Conservation (phyloP, 176 grass and related monocot species). For the Zea luxurians region DNA sequence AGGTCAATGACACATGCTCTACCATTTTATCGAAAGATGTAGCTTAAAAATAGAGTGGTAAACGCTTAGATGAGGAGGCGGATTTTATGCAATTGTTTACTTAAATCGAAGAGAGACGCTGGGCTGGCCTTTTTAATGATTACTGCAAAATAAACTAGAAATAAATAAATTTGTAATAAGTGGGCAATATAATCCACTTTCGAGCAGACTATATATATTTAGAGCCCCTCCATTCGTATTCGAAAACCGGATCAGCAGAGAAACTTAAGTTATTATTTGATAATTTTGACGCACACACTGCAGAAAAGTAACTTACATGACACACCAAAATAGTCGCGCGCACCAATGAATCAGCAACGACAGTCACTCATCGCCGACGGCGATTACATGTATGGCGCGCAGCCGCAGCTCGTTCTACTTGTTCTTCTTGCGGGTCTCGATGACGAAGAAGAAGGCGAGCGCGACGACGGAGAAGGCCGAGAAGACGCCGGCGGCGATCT, state of each 20-base stretch:
- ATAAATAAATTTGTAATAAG: too few relatives aligned
- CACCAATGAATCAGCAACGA: not conserved
- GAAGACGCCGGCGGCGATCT: constrained; percentile 79
- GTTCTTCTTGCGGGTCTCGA: constrained; percentile 78
- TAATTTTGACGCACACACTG: constrained; percentile 5
- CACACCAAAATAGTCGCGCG: constrained; percentile 6
- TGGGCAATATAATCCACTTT: too few relatives aligned
- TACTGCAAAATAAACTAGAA: too few relatives aligned
- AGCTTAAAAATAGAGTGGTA: not conserved
- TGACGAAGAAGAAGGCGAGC: constrained; percentile 74
- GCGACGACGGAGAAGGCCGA: constrained; percentile 67
- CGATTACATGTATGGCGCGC: not conserved
- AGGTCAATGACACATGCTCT: not conserved
- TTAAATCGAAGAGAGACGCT: too few relatives aligned
- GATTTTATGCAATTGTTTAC: not conserved
- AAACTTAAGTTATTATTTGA: constrained; percentile 13
- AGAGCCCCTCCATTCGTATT: not conserved
- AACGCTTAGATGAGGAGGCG: not conserved
- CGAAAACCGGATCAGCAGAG: not conserved
- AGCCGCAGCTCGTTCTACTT: constrained; percentile 15
- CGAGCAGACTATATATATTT: not conserved
- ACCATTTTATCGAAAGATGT: not conserved
- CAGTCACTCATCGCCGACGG: not conserved
- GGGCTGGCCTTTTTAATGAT: not conserved
- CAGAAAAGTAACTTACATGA: not conserved